A percentile compares a stretch with the other conserved stretches of the same genome.
phyloP scores from a whole-genome alignment of 2,329 filamentous ascomycete species.

The Aspergillus intermedius region DNA sequence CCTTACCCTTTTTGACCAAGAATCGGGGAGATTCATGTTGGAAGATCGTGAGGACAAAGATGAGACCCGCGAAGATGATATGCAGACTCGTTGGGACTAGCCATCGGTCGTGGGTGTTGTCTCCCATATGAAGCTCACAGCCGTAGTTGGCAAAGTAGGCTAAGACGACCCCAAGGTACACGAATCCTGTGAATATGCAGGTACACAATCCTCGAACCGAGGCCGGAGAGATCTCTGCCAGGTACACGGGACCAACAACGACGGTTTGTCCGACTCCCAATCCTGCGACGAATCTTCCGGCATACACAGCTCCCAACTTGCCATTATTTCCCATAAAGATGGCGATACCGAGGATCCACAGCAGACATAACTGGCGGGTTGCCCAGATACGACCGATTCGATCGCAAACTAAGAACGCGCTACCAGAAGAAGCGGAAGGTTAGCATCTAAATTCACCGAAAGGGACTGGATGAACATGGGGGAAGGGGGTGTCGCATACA shows the following conservation, averaged over 20 bases:
- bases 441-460: neutral
- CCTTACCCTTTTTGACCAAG: slow-evolving; percentile 58
- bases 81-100: slow-evolving; percentile 67
- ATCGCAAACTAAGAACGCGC: slow-evolving; percentile 45
- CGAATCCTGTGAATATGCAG: slow-evolving; percentile 62
- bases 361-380: slow-evolving; percentile 33
- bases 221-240: slow-evolving; percentile 64
- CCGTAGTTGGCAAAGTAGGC: slow-evolving; percentile 72
- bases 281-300: slow-evolving; percentile 40
- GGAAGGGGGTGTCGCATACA: slow-evolving; percentile 32
- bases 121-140: slow-evolving; percentile 45
- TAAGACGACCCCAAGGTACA: slow-evolving; percentile 71
- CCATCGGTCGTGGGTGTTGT: slow-evolving; percentile 41
- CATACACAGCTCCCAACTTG: slow-evolving; percentile 36
- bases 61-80: slow-evolving; percentile 68
- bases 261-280: slow-evolving; percentile 39
- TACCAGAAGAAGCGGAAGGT: slow-evolving; percentile 16
- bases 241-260: slow-evolving; percentile 57
- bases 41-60: slow-evolving; percentile 63
- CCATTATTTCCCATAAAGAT: slow-evolving; percentile 40
- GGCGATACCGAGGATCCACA: slow-evolving; percentile 38
- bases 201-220: slow-evolving; percentile 67
- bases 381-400: slow-evolving; percentile 40
- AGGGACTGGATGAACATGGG: neutral
- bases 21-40: slow-evolving; percentile 65